Conservation (phyloP, 169 alveolate genomes). For the Prorocentrum cordatum region DNA sequence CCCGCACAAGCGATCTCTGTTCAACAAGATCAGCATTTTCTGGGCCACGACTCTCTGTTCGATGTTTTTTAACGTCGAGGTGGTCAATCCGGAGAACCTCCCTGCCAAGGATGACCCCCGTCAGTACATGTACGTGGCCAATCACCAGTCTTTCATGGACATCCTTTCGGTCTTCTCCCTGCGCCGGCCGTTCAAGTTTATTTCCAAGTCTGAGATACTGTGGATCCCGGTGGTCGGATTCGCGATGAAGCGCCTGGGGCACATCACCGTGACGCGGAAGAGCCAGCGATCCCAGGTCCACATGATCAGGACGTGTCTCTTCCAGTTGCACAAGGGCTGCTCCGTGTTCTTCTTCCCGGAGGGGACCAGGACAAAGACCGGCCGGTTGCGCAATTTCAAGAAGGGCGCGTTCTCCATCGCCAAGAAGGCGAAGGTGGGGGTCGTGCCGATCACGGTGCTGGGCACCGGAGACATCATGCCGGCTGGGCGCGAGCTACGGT, state of each 20-base stretch:
- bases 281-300: no score
- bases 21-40: no score
- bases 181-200: constrained; percentile 17
- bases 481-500: neutral
- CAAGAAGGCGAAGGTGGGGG: neutral
- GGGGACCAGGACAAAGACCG: constrained; percentile 15
- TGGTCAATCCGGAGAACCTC: neutral
- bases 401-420: neutral
- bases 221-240: constrained; percentile 13
- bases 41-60: no score
- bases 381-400: neutral
- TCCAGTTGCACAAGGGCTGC: neutral
- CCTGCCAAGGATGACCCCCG: neutral
- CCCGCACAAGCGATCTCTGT: no score
- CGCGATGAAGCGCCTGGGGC: neutral
- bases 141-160: constrained; percentile 65
- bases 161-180: constrained; percentile 22
- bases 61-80: neutral
- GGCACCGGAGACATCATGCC: constrained; percentile 62
- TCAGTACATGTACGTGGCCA: constrained; percentile 40
- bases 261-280: no score
- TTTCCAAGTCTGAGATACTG: constrained; percentile 23
- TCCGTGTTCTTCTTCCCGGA: constrained; percentile 26
- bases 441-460: constrained; percentile 24
- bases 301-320: no score